Evolutionary conservation across 805 yeast species (phyloP).

Genomic region (Torulaspora microellipsoides): DNA sequence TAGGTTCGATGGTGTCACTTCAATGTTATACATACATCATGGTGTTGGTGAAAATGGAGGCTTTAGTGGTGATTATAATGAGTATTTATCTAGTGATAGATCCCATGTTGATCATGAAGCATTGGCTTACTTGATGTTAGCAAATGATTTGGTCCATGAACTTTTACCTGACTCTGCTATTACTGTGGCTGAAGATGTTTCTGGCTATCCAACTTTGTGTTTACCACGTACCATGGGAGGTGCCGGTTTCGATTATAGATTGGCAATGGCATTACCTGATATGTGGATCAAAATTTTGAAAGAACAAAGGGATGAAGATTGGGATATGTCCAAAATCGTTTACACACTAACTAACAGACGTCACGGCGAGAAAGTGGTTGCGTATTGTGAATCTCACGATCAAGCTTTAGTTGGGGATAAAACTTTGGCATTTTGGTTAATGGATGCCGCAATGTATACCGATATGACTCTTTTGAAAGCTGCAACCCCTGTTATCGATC

Average conservation of each 20-base stretch:
- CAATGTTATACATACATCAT: conserved; percentile 88
- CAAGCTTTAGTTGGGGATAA: conserved; percentile 98
- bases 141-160: conserved; percentile 69
- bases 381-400: conserved; percentile 93
- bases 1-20: conserved; percentile 94
- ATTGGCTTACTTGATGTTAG: conserved; percentile 78
- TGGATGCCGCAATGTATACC: conserved; percentile 98
- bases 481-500: conserved; percentile 71
- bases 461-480: conserved; percentile 79
- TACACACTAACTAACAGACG: conserved; percentile 85
- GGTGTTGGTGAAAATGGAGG: conserved; percentile 81
- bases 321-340: conserved; percentile 82
- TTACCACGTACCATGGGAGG: conserved; percentile 73
- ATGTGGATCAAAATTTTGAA: conserved; percentile 97
- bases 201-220: conserved; percentile 96
- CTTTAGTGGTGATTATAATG: conserved; percentile 89
- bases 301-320: conserved; percentile 78
- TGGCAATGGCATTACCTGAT: conserved; percentile 97
- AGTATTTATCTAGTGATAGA: conserved; percentile 66
- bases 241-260: conserved; percentile 86
- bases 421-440: conserved; percentile 93
- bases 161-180: conserved; percentile 51
- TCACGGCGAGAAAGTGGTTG: conserved; percentile 80
- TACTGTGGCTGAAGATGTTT: conserved; percentile 93
- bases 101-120: conserved; percentile 84